Evolutionary conservation across 179 eudicot species (phyloP).

Genomic region (Gypsophila paniculata): DNA sequence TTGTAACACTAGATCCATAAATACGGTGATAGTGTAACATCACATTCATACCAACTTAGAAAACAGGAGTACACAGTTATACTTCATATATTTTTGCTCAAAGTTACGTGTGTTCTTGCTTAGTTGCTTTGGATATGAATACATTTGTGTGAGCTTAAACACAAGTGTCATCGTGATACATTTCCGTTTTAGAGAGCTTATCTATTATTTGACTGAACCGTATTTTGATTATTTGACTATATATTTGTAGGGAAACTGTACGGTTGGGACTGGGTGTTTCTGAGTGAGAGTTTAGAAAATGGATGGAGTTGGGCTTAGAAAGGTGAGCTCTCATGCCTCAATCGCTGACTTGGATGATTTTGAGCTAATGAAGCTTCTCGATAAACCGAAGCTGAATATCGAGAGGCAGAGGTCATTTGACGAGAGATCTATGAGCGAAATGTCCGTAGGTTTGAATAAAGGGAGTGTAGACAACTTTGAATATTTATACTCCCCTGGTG

Average conservation of each 20-base stretch:
- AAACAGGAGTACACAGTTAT: too few species aligned
- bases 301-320: constrained; percentile 65
- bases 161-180: constrained; percentile 22
- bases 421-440: constrained; percentile 91
- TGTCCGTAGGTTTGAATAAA: constrained; percentile 65
- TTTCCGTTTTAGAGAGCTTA: constrained; percentile 25
- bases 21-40: too few species aligned
- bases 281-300: constrained; percentile 29
- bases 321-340: constrained; percentile 81
- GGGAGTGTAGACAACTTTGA: constrained; percentile 67
- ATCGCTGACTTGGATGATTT: constrained; percentile 79
- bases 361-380: constrained; percentile 78
- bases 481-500: constrained; percentile 68
- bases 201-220: constrained; percentile 6
- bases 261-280: constrained; percentile 16
- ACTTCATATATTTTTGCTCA: too few species aligned
- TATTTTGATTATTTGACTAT: constrained; percentile 5
- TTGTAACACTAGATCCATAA: too few species aligned
- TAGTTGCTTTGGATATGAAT: background rate
- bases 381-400: constrained; percentile 70
- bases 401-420: constrained; percentile 93
- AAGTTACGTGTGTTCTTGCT: background rate
- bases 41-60: too few species aligned
- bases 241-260: constrained; percentile 18
- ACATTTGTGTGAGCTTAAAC: background rate